phyloP scores from a whole-genome alignment of 2,329 filamentous ascomycete genomes.

The Scedosporium apiospermum region DNA sequence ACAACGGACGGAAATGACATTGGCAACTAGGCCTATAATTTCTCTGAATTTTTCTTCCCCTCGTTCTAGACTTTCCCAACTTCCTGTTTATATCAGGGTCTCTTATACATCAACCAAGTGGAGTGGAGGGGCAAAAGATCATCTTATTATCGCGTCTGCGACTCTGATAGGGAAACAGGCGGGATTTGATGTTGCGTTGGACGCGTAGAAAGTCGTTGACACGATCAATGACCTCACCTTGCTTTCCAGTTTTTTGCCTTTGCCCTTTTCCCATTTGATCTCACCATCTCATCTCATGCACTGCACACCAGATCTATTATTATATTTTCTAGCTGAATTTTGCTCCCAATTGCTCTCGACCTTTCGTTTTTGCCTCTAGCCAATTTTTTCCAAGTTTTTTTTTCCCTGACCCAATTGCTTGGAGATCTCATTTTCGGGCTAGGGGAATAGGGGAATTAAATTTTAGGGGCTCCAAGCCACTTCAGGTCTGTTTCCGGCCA shows the following conservation, averaged over 20 bases:
- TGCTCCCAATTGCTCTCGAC: not conserved
- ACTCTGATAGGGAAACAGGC: not conserved
- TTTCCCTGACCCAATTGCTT: no score
- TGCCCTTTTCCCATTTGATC: no score
- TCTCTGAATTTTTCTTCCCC: no score
- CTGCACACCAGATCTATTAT: no score
- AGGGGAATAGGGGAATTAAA: no score
- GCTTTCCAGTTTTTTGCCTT: no score
- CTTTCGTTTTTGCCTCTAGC: not conserved
- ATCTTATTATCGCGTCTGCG: not conserved
- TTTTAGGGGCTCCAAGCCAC: no score
- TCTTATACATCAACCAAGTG: not conserved
- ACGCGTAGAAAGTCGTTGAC: not conserved
- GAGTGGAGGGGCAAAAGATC: not conserved
- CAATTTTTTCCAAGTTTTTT: no score
- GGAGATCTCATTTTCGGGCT: constrained; percentile 1
- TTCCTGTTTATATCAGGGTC: constrained; percentile 1
- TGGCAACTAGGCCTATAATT: not conserved
- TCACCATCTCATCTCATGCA: no score
- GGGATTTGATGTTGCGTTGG: not conserved
- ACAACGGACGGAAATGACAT: constrained; percentile 4
- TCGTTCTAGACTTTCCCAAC: no score
- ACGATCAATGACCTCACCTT: not conserved
- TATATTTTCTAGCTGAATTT: not conserved
- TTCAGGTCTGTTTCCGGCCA: constrained; percentile 4